phyloP scores from a whole-genome alignment of 495 filamentous ascomycete species.

The Penicillium tannophilum region DNA sequence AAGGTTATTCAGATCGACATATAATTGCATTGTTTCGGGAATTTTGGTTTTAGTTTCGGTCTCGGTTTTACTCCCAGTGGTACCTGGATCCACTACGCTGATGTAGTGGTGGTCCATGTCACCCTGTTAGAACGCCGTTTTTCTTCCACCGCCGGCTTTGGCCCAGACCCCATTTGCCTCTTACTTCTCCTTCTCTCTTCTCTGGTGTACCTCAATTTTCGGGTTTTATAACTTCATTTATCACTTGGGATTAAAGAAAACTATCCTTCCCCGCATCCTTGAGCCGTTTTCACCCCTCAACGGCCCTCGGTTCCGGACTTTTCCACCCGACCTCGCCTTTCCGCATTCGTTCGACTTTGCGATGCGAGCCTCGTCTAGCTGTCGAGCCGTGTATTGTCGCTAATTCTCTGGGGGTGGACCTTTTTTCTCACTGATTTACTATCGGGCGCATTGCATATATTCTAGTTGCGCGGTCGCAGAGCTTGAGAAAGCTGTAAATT shows the following conservation, averaged over 20 bases:
- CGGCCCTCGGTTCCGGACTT: constrained; percentile 11
- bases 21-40: constrained; percentile 3
- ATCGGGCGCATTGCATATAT: constrained; percentile 12
- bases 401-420: constrained; percentile 18
- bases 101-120: constrained; percentile 23
- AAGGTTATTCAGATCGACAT: too few species aligned
- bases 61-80: neutral
- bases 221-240: neutral
- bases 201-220: neutral
- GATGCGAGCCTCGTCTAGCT: constrained; percentile 32
- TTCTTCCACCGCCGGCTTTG: constrained; percentile 21
- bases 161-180: neutral
- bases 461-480: constrained; percentile 5
- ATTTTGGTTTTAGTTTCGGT: neutral
- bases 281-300: constrained; percentile 1
- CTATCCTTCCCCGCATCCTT: neutral
- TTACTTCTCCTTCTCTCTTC: neutral
- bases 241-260: neutral
- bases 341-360: constrained; percentile 23
- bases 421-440: neutral
- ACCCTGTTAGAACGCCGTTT: constrained; percentile 16
- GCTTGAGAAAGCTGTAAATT: neutral
- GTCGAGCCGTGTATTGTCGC: constrained; percentile 14
- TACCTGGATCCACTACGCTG: constrained; percentile 20
- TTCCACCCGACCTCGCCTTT: constrained; percentile 9